These are phyloP conservation scores for Lojkania enalia DNA, from an alignment of 2,329 filamentous ascomycete genomes.

Conservation along the genomic window DNA sequence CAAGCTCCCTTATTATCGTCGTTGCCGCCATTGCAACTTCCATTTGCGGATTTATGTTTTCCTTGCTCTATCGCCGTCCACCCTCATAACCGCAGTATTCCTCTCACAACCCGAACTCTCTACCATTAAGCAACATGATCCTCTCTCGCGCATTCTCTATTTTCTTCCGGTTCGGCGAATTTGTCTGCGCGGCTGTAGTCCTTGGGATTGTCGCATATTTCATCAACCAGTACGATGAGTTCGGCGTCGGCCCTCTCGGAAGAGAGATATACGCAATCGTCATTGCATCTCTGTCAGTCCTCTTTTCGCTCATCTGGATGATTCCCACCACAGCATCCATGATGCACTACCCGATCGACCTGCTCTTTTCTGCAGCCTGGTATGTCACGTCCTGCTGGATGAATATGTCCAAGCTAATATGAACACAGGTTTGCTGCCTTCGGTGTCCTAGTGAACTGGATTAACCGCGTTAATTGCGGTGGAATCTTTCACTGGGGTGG, in stretches of 20 bases:
- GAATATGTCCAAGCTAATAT: too few relatives aligned
- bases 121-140: conserved; percentile 25
- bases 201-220: conserved; percentile 29
- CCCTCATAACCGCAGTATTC: neutral
- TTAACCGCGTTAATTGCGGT: conserved; percentile 29
- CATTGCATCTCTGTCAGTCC: conserved; percentile 68
- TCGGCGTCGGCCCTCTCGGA: conserved; percentile 59
- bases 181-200: conserved; percentile 70
- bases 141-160: conserved; percentile 58
- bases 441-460: conserved; percentile 23
- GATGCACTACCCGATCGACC: conserved; percentile 70
- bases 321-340: conserved; percentile 71
- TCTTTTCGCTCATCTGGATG: conserved; percentile 72
- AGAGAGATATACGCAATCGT: conserved; percentile 77
- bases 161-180: conserved; percentile 63
- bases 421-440: neutral
- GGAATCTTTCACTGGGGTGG: conserved; percentile 57
- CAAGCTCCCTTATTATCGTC: neutral
- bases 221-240: conserved; percentile 29
- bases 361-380: conserved; percentile 70
- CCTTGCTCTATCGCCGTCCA: neutral
- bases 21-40: conserved; percentile 1
- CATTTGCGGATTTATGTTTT: conserved; percentile 1
- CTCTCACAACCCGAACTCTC: neutral
- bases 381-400: conserved; percentile 70